Conservation (phyloP, 2,329 filamentous ascomycete genomes). For the Volutella citrinella region DNA sequence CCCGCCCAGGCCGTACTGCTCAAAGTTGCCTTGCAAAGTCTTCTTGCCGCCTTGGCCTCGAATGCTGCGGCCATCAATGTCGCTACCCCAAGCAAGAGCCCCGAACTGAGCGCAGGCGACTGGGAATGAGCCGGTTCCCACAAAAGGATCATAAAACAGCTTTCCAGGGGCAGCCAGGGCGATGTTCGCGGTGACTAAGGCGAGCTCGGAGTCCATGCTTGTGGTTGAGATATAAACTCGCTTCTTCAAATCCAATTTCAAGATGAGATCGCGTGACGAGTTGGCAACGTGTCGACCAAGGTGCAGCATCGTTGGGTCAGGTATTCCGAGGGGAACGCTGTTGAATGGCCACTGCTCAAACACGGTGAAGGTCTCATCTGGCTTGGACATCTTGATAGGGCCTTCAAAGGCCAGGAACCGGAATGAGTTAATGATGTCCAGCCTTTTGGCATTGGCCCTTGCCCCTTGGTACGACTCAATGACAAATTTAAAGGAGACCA, state of each 20-base stretch:
- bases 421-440: constrained; percentile 80
- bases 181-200: constrained; percentile 88
- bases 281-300: constrained; percentile 70
- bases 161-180: constrained; percentile 79
- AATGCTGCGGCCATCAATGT: constrained; percentile 90
- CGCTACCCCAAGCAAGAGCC: constrained; percentile 77
- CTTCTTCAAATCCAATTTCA: constrained; percentile 87
- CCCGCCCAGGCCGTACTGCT: constrained; percentile 70
- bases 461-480: constrained; percentile 81
- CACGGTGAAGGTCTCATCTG: constrained; percentile 73
- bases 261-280: constrained; percentile 64
- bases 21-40: constrained; percentile 67
- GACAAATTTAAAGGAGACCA: constrained; percentile 75
- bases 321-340: constrained; percentile 43
- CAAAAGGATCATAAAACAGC: constrained; percentile 91
- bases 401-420: constrained; percentile 75
- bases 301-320: constrained; percentile 59
- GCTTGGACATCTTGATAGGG: constrained; percentile 70
- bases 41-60: constrained; percentile 62
- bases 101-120: constrained; percentile 90
- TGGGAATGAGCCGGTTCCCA: constrained; percentile 90
- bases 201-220: constrained; percentile 94
- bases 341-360: constrained; percentile 76
- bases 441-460: constrained; percentile 59
- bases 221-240: constrained; percentile 91